phyloP scores from a whole-genome alignment of 352 stramenopile species.

The Pythium periplocum region DNA sequence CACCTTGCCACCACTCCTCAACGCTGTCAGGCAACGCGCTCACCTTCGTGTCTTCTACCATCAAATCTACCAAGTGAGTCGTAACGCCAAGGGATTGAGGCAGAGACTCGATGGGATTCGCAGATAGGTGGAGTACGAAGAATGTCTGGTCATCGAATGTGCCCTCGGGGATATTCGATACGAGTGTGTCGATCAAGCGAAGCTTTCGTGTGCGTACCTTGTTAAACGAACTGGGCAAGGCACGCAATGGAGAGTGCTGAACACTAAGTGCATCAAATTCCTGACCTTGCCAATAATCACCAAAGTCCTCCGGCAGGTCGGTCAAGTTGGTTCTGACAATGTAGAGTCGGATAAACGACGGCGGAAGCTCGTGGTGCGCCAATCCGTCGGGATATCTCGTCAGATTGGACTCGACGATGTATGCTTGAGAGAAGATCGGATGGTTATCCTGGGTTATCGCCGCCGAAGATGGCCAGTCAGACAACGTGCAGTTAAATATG shows the following conservation, averaged over 20 bases:
- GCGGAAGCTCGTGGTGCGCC: constrained; percentile 5
- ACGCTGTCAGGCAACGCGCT: constrained; percentile 1
- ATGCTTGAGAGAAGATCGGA: constrained; percentile 8
- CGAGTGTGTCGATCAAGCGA: constrained; percentile 8
- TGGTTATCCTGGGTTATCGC: constrained; percentile 6
- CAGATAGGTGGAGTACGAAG: constrained; percentile 5
- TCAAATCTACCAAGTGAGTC: background rate
- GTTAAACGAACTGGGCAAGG: constrained; percentile 4
- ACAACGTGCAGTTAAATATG: constrained; percentile 15
- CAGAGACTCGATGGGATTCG: constrained; percentile 1
- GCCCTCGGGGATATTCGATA: constrained; percentile 3
- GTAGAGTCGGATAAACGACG: constrained; percentile 7
- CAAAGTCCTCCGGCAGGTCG: constrained; percentile 9
- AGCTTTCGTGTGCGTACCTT: constrained; percentile 4
- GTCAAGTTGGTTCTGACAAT: constrained; percentile 13
- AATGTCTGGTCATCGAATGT: constrained; percentile 1
- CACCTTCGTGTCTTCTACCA: constrained; percentile 9
- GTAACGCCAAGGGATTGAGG: constrained; percentile 7
- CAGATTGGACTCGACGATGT: constrained; percentile 7
- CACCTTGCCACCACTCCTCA: constrained; percentile 3
- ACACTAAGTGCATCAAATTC: constrained; percentile 12
- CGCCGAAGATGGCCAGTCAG: constrained; percentile 7
- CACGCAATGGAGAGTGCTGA: constrained; percentile 7
- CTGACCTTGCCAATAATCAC: constrained; percentile 3
- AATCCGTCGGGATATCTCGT: constrained; percentile 5